Evolutionary conservation across 345 rosid species (phyloP).

Genomic region (Eucalyptus pauciflora): DNA sequence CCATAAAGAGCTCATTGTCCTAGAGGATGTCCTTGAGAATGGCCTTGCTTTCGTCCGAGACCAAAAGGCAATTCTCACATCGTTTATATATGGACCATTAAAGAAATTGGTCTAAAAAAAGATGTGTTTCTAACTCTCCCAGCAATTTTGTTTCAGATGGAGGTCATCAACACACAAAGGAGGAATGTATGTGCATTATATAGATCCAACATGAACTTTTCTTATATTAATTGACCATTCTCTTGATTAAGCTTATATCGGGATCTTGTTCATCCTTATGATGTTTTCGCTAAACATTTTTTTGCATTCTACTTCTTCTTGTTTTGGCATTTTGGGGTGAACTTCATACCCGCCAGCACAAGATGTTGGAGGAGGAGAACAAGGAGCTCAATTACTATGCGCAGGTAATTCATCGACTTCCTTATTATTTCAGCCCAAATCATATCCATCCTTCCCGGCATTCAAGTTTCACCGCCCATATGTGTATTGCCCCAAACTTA

Average conservation of each 20-base stretch:
- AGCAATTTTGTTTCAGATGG: constrained; percentile 16
- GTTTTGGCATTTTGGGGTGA: neutral
- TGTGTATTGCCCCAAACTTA: neutral
- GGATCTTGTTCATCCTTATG: neutral
- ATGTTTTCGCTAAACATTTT: neutral
- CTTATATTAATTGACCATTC: neutral
- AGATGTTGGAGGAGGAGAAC: neutral
- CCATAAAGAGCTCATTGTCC: constrained; percentile 34
- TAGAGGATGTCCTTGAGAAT: constrained; percentile 61
- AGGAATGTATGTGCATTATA: constrained; percentile 24
- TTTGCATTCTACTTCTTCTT: neutral
- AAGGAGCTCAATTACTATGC: neutral
- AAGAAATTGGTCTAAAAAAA: neutral
- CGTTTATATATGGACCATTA: neutral
- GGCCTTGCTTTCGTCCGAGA: constrained; percentile 48
- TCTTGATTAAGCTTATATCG: neutral
- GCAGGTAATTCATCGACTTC: neutral
- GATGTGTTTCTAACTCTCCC: neutral
- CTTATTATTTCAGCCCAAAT: neutral
- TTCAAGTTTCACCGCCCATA: neutral
- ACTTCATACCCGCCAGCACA: neutral
- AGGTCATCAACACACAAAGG: constrained; percentile 13
- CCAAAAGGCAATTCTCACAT: constrained; percentile 20
- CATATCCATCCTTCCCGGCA: neutral
- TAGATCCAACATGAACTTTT: neutral